Conservation (phyloP, 371 early-diverging fungal genomes). For the Cokeromyces recurvatus region DNA sequence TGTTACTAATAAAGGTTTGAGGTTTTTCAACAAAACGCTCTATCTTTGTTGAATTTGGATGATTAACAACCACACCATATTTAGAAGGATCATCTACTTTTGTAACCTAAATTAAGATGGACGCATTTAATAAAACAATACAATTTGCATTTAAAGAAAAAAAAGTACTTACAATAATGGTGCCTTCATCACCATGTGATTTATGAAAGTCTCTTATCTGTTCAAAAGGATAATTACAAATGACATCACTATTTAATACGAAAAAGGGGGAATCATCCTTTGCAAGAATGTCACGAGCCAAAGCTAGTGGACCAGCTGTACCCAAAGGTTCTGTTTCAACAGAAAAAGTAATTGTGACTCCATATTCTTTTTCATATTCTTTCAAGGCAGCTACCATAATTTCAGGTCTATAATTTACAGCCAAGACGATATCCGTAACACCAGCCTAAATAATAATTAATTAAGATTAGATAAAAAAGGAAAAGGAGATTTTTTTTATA, state of each 20-base stretch:
- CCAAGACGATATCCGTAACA: conserved; percentile 97
- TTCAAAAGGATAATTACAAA: conserved; percentile 97
- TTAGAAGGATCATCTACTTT: conserved; percentile 98
- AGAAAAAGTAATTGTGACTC: conserved; percentile 95
- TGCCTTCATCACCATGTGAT: conserved; percentile 90
- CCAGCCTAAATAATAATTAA: conserved; percentile 73
- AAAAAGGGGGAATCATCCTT: conserved; percentile 97
- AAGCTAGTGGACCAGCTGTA: conserved; percentile 97
- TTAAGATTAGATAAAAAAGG: too few relatives aligned
- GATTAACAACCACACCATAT: conserved; percentile 95
- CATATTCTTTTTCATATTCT: conserved; percentile 86
- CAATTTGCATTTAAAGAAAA: background rate
- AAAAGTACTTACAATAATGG: conserved; percentile 70
- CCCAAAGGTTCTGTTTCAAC: conserved; percentile 98
- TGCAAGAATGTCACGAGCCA: conserved; percentile 89
- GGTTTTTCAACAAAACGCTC: conserved; percentile 99
- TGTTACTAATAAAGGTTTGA: conserved; percentile 88
- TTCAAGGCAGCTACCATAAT: conserved; percentile 88
- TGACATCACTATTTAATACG: conserved; percentile 99
- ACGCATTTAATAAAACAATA: background rate
- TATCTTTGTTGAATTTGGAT: conserved; percentile 66
- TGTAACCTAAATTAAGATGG: conserved; percentile 61
- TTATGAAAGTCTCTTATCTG: conserved; percentile 87
- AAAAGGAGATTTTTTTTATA: too few relatives aligned
- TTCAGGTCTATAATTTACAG: conserved; percentile 98